A percentile compares a stretch with the other conserved stretches of the same genome.
phyloP scores from a whole-genome alignment of 2,329 filamentous ascomycete genomes.

The Colletotrichum magnum region DNA sequence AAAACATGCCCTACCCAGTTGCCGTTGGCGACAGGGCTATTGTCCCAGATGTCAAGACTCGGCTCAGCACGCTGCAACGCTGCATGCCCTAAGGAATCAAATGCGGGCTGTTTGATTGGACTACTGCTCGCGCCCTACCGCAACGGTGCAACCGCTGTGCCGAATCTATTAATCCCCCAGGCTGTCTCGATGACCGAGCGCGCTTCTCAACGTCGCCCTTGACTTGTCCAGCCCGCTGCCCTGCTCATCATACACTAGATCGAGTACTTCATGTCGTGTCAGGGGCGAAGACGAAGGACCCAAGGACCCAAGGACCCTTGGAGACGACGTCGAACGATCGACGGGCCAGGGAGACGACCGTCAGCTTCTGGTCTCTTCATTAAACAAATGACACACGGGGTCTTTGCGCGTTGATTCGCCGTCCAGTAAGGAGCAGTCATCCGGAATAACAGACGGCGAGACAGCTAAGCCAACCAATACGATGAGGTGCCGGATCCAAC shows the following conservation, averaged over 20 bases:
- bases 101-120: constrained; percentile 26
- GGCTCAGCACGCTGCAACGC: constrained; percentile 5
- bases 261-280: background rate
- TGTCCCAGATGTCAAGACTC: constrained; percentile 8
- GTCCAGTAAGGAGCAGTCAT: background rate
- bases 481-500: background rate
- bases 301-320: background rate
- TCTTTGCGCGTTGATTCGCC: background rate
- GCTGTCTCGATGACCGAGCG: constrained; percentile 25
- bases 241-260: too few species aligned
- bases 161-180: background rate
- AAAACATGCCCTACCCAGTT: constrained; percentile 14
- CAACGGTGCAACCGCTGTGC: background rate
- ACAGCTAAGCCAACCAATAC: too few species aligned
- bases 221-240: too few species aligned
- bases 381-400: too few species aligned
- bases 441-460: too few species aligned
- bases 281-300: background rate
- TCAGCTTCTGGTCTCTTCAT: background rate
- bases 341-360: background rate
- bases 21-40: constrained; percentile 24
- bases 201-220: constrained; percentile 7
- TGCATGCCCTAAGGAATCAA: constrained; percentile 12
- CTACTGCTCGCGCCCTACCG: background rate
- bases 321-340: background rate